phyloP scores from a whole-genome alignment of 1,139 yeast species.

The Kodamaea fungicola region DNA sequence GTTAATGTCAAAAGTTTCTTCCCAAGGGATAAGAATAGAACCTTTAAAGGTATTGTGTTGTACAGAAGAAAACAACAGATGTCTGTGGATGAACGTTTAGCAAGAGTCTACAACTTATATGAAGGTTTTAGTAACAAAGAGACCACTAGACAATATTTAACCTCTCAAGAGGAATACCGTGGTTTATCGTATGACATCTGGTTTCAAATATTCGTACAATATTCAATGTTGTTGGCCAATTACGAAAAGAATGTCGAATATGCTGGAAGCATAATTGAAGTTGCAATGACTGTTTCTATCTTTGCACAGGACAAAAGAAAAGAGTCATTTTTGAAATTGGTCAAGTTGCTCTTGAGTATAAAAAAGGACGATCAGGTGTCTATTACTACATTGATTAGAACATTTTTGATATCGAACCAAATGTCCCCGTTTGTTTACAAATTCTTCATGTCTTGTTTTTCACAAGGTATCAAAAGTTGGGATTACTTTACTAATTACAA shows the following conservation, averaged over 20 bases:
- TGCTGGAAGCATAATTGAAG: slow-evolving; percentile 67
- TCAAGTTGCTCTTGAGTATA: slow-evolving; percentile 63
- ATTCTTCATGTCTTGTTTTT: slow-evolving; percentile 63
- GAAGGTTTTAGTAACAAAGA: slow-evolving; percentile 56
- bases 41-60: slow-evolving; percentile 64
- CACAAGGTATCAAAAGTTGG: slow-evolving; percentile 58
- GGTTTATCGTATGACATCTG: slow-evolving; percentile 77
- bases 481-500: slow-evolving; percentile 69
- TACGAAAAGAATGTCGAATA: slow-evolving; percentile 59
- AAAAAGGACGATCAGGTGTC: slow-evolving; percentile 47
- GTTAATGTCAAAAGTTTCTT: slow-evolving; percentile 74
- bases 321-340: slow-evolving; percentile 58
- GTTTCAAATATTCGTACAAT: slow-evolving; percentile 81
- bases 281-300: slow-evolving; percentile 74
- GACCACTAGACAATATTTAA: slow-evolving; percentile 34
- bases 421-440: slow-evolving; percentile 69
- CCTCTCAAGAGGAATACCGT: slow-evolving; percentile 56
- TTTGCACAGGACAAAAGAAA: slow-evolving; percentile 59
- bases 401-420: slow-evolving; percentile 63
- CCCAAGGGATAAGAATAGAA: slow-evolving; percentile 67
- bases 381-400: slow-evolving; percentile 55
- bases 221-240: slow-evolving; percentile 62
- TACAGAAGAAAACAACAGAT: slow-evolving; percentile 59
- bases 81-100: slow-evolving; percentile 69
- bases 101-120: slow-evolving; percentile 61